phyloP scores from a whole-genome alignment of 257 asterid species.

The Linaria vulgaris region DNA sequence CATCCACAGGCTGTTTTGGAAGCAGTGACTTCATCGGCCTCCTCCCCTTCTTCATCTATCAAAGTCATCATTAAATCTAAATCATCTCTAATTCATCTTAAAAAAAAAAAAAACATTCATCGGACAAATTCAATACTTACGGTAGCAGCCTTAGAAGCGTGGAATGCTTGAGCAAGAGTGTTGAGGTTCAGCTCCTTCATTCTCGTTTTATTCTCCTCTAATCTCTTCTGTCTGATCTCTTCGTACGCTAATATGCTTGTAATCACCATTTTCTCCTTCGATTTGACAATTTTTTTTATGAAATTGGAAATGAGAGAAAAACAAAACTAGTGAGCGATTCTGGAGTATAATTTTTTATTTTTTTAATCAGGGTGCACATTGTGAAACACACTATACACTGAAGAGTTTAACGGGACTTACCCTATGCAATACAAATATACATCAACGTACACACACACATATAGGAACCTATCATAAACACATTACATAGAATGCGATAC shows the following conservation, averaged over 20 bases:
- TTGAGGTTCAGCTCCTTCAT: slow-evolving; percentile 65
- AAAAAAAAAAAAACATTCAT: background rate
- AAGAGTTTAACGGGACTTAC: no score
- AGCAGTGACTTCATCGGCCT: no score
- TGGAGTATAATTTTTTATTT: no score
- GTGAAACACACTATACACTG: no score
- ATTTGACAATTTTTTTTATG: background rate
- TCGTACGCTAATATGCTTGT: slow-evolving; percentile 52
- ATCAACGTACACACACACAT: no score
- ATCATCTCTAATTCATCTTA: background rate
- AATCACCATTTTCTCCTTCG: slow-evolving; percentile 53
- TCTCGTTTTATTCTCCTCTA: slow-evolving; percentile 73
- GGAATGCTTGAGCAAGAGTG: slow-evolving; percentile 56
- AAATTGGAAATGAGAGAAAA: no score
- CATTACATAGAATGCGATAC: no score
- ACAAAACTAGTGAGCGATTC: no score
- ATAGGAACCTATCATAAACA: no score
- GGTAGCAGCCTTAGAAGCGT: slow-evolving; percentile 53
- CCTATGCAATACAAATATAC: no score
- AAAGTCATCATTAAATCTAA: background rate
- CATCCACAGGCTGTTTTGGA: slow-evolving; percentile 45
- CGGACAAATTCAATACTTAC: slow-evolving; percentile 23
- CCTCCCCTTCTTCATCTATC: slow-evolving; percentile 72
- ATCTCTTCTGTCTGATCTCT: slow-evolving; percentile 49
- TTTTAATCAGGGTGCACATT: no score